Percentiles rank a stretch among this genome's conserved stretches.
These are phyloP conservation scores for Pseudogymnoascus pannorum DNA, from an alignment of 2,329 filamentous ascomycete genomes.

Conservation along the genomic window DNA sequence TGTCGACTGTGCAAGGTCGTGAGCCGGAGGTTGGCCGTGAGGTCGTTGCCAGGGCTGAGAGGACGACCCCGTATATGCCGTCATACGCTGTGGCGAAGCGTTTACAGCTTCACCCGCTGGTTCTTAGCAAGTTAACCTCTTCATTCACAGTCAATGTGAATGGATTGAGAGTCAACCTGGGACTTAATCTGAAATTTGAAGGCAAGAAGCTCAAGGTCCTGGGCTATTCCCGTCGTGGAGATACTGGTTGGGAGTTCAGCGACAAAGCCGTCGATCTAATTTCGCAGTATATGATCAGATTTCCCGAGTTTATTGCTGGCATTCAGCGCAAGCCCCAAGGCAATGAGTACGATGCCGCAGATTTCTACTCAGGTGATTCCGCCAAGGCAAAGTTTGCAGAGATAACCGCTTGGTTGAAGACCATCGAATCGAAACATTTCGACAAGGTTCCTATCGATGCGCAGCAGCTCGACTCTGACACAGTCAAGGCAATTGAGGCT, in stretches of 20 bases:
- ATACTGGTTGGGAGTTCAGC: conserved; percentile 93
- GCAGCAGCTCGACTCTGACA: conserved; percentile 87
- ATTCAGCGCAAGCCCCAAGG: conserved; percentile 80
- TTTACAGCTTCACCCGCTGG: conserved; percentile 74
- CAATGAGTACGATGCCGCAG: conserved; percentile 74
- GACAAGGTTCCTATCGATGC: conserved; percentile 95
- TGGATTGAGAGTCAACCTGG: conserved; percentile 78
- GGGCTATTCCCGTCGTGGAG: conserved; percentile 82
- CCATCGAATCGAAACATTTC: conserved; percentile 82
- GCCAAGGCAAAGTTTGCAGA: conserved; percentile 83
- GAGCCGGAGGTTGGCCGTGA: conserved; percentile 76
- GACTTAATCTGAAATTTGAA: conserved; percentile 95
- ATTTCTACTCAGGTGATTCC: conserved; percentile 70
- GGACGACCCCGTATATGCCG: conserved; percentile 68
- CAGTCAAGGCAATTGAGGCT: conserved; percentile 72
- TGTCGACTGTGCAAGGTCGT: conserved; percentile 63
- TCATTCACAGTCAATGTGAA: conserved; percentile 82
- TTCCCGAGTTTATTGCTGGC: conserved; percentile 89
- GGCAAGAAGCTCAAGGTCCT: conserved; percentile 91
- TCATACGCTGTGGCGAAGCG: conserved; percentile 83
- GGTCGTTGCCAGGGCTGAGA: conserved; percentile 65
- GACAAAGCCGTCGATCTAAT: conserved; percentile 73
- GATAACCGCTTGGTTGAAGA: conserved; percentile 88
- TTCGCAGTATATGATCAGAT: conserved; percentile 82
- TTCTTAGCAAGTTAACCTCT: conserved; percentile 91